phyloP scores from a whole-genome alignment of 306 rosid genomes.

The Canavalia ensiformis region DNA sequence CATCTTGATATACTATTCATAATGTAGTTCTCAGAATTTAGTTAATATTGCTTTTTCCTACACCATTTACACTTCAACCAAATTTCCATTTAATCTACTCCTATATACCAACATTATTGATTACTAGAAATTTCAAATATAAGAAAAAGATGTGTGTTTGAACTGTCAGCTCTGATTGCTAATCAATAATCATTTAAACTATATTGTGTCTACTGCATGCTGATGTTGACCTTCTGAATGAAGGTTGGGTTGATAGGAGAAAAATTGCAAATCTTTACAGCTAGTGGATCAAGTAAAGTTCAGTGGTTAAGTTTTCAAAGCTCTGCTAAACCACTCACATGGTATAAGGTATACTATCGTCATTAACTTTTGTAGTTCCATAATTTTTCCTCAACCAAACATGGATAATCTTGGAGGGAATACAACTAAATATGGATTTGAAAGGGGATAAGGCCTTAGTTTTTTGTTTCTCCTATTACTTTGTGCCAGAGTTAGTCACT shows the following conservation, averaged over 20 bases:
- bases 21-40: slow-evolving; percentile 32
- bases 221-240: slow-evolving; percentile 37
- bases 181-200: slow-evolving; percentile 15
- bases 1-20: slow-evolving; percentile 23
- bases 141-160: neutral
- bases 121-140: slow-evolving; percentile 10
- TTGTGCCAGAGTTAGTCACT: slow-evolving; percentile 11
- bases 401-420: slow-evolving; percentile 12
- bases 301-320: slow-evolving; percentile 63
- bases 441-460: neutral
- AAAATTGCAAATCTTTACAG: slow-evolving; percentile 61
- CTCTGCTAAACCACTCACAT: slow-evolving; percentile 66
- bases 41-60: slow-evolving; percentile 10
- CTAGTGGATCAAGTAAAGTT: slow-evolving; percentile 60
- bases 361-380: slow-evolving; percentile 18
- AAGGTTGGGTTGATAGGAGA: slow-evolving; percentile 92
- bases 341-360: slow-evolving; percentile 76
- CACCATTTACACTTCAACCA: neutral
- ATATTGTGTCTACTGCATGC: slow-evolving; percentile 30
- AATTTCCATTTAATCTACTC: slow-evolving; percentile 3
- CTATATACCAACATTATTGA: neutral
- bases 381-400: neutral
- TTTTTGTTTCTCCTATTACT: neutral
- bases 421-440: slow-evolving; percentile 12
- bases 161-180: slow-evolving; percentile 13